Conservation (phyloP, 441 rosid genomes). For the Cnidoscolus chayamansa region DNA sequence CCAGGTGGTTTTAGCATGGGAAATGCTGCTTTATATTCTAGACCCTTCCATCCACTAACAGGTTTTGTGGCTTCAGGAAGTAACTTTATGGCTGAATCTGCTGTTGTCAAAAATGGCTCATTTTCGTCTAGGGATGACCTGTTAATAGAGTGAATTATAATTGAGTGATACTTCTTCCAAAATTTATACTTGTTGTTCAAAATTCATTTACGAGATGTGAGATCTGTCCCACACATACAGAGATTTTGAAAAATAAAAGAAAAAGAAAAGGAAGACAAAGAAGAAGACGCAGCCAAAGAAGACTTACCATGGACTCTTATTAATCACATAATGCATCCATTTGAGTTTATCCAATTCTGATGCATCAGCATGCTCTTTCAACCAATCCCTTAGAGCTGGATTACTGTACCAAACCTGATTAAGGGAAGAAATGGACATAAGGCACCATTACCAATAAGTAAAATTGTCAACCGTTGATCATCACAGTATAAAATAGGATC, state of each 20-base stretch:
- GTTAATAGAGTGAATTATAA: conserved; percentile 26
- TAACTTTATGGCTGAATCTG: conserved; percentile 78
- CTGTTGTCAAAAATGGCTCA: conserved; percentile 73
- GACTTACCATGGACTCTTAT: conserved; percentile 86
- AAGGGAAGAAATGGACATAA: conserved; percentile 10
- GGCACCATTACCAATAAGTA: conserved; percentile 5
- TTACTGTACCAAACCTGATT: conserved; percentile 82
- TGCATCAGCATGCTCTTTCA: conserved; percentile 59
- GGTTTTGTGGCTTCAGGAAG: conserved; percentile 66
- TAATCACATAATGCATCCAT: conserved; percentile 74
- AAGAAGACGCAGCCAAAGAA: background rate
- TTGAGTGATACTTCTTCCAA: conserved; percentile 8
- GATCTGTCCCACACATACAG: background rate
- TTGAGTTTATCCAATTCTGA: conserved; percentile 68
- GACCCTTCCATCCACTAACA: conserved; percentile 82
- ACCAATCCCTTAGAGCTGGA: conserved; percentile 77
- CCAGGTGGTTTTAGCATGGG: conserved; percentile 78
- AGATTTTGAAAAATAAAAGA: conserved; percentile 1
- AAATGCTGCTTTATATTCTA: conserved; percentile 80
- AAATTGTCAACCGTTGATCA: background rate
- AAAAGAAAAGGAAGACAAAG: background rate
- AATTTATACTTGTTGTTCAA: background rate
- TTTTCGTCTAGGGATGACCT: conserved; percentile 97
- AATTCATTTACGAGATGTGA: background rate
- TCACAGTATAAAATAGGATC: conserved; percentile 4